Base-by-base conservation (phyloP, 2,329 filamentous ascomycete species). In the Aspergillus sp. region DNA sequence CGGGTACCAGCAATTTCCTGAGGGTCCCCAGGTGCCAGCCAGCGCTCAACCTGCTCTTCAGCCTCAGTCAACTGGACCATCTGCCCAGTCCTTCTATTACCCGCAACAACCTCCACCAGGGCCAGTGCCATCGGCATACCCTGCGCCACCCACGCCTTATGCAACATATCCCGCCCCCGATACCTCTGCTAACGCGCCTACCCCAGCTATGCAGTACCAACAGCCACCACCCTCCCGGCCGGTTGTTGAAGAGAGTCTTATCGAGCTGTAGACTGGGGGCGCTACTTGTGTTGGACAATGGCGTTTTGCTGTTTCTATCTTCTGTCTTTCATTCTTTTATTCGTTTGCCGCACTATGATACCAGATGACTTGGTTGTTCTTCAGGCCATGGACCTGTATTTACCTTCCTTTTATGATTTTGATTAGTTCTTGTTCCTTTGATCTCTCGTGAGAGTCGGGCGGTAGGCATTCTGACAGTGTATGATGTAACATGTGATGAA, bases 171-270 rank as follows among this genome's bases (percentile, higher is more conserved):
- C 52, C 34, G 48, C 41, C 27, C 39, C 44, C 11, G 47, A 48
- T 10, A 40, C 43, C 33, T 53, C 55, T 26, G 42, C 50, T 30
- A 48, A 54, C 43, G 53, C 57, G 35, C 19, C 19, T 19, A 19
- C 19, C 19, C 19, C 19, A 19, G 19, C 19, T 19, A 19, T 19
- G 19, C 19, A 19, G 19, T 19, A 19, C 4, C 19, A 19, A 4
- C 19, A 19, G 4, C 44, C 57, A 27, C 28, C 50, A 7, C 46
- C 51, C 7, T 39, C 57, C 27, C 53, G 52, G 33, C 56, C 59
- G 2, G 49, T 47, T 5, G 57, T 59, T 9, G 60, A 62, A 36
- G 60, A 62, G 45, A 61, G 59, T 44, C 42, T 62, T 40, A 62
- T 62, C 45, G 60, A 62, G 43, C 48, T 62, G 45, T 62, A 53